Evolutionary conservation across 768 basidiomycete species (phyloP).

Genomic region (Mrakia gelida): DNA sequence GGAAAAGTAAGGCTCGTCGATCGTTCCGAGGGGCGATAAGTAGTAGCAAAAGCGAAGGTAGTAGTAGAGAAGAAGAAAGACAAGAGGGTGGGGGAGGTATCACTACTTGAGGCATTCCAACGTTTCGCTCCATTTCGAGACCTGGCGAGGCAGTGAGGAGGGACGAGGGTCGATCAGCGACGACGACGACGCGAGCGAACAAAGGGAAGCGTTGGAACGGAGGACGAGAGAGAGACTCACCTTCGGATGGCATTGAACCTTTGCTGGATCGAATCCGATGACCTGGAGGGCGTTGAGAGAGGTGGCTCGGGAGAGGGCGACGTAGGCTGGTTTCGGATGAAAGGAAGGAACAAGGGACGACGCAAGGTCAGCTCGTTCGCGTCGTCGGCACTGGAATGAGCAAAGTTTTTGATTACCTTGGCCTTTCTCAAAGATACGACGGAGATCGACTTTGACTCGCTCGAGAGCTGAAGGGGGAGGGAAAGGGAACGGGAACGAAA

Average conservation of each 20-base stretch:
- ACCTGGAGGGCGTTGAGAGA: constrained; percentile 28
- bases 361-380: not conserved
- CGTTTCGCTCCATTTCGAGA: constrained; percentile 17
- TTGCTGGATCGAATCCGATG: constrained; percentile 17
- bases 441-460: constrained; percentile 88
- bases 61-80: not conserved
- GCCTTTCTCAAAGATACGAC: constrained; percentile 61
- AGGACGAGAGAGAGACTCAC: not conserved
- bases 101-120: not conserved
- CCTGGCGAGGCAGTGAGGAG: constrained; percentile 9
- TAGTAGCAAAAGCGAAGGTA: not conserved
- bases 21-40: not conserved
- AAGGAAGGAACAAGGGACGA: constrained; percentile 63
- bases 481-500: not conserved
- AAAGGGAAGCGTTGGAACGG: too few species aligned
- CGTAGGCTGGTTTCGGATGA: constrained; percentile 24
- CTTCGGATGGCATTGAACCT: constrained; percentile 28
- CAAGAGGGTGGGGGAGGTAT: not conserved
- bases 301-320: constrained; percentile 28
- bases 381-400: not conserved
- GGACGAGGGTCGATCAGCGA: not conserved
- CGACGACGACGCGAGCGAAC: not conserved
- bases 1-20: not conserved
- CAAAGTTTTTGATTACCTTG: not conserved
- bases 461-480: constrained; percentile 54